These are phyloP conservation scores for Globomyces sp. DNA, from an alignment of 371 early-diverging fungal species.

Conservation along the genomic window DNA sequence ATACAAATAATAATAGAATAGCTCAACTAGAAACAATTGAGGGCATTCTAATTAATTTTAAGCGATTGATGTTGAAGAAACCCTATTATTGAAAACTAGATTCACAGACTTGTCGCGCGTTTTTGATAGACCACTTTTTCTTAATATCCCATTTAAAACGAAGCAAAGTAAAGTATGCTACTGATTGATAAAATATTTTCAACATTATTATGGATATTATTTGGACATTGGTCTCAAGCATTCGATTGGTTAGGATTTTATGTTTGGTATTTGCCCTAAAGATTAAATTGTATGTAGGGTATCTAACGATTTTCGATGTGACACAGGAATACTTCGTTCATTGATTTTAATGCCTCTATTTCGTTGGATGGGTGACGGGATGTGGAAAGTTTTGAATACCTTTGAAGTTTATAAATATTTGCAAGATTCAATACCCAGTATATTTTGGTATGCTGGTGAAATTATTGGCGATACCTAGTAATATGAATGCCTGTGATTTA, in stretches of 20 bases:
- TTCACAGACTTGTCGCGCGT: too few relatives aligned
- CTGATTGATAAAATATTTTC: too few relatives aligned
- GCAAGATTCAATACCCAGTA: neutral
- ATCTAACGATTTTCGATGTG: neutral
- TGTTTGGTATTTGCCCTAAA: neutral
- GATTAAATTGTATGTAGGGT: too few relatives aligned
- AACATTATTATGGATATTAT: conserved; percentile 1
- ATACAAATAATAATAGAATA: too few relatives aligned
- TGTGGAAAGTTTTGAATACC: neutral
- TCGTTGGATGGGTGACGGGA: neutral
- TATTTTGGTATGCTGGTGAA: conserved; percentile 9
- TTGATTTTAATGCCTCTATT: conserved; percentile 2
- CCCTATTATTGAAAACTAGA: too few relatives aligned
- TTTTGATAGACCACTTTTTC: too few relatives aligned
- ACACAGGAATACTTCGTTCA: neutral
- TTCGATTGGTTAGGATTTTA: conserved; percentile 8
- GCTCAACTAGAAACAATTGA: too few relatives aligned
- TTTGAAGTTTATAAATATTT: neutral
- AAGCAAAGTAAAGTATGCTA: too few relatives aligned
- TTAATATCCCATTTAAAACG: too few relatives aligned
- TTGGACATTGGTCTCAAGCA: conserved; percentile 5
- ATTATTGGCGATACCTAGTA: neutral
- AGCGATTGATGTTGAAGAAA: too few relatives aligned
- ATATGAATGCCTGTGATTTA: neutral
- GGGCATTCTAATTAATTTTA: too few relatives aligned